Evolutionary conservation across 2,329 filamentous ascomycete genomes (phyloP), one percentile per base, ranked within the genome.

Genomic region (Aureobasidium sp.): DNA sequence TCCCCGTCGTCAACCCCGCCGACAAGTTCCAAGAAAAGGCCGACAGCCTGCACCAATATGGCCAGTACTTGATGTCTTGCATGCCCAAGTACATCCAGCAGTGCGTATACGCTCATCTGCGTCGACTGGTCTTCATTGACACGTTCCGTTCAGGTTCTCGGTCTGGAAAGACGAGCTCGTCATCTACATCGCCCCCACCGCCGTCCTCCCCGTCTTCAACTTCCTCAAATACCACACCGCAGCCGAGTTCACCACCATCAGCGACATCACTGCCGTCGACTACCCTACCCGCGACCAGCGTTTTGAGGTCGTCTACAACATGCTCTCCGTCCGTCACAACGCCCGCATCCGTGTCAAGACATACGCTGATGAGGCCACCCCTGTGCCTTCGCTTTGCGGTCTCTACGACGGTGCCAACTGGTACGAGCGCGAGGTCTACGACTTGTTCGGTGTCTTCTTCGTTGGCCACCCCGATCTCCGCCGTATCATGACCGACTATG

Each of bases 151-250:
- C 57, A 75, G 72, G 54, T 97, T 97, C 76, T 95, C 90, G 11
- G 91, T 98, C 53, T 98, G 93, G 93, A 98, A 98, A 76, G 93
- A 98, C 69, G 93, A 98, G 74, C 83, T 98, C 68, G 90, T 86
- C 63, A 68, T 68, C 59, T 68, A 65, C 64, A 93, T 97, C 66
- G 79, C 88, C 42, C 93, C 93, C 1, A 75, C 86, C 32, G 93
- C 89, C 61, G 83, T 97, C 63, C 81, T 96, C 62, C 93, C 93
- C 34, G 86, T 95, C 64, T 90, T 98, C 71, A 83, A 80, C 57
- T 98, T 98, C 76, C 79, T 98, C 64, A 97, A 97, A 76, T 86
- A 95, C 76, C 95, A 98, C 78, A 96, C 93, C 32, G 85, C 93
- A 44, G 91, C 93, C 71, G 93, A 98, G 72, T 98, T 87, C 77